Base-by-base conservation (phyloP, 225 moss, liverwort and hornwort species). In the Straminergon stramineum region DNA sequence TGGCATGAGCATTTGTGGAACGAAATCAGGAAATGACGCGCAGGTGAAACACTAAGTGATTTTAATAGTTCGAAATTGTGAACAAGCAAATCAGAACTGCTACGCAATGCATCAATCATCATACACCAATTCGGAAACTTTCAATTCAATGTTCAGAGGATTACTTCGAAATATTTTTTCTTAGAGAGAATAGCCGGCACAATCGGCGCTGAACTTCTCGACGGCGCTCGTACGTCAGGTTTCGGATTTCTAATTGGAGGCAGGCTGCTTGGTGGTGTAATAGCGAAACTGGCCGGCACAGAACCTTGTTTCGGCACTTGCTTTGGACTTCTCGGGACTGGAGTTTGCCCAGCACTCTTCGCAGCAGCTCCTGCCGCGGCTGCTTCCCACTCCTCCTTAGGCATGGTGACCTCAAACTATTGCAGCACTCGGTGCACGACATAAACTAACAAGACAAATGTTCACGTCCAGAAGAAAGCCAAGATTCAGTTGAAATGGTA, bases 261-360 rank as follows among this genome's bases (percentile, higher is more conserved):
- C 63, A 91, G 39, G 87, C 91, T 92, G 85, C 89, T 89, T 56
- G 84, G 80, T 23, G 89, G 84, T 43, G 87, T 80, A 62, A 61
- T 68, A 21, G 55, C 45, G 45, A 84, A 86, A 84, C 84, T 92
- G 76, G 13, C 60, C 35, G 83, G 86, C 18, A 88, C 76, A 82
- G 83, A 78, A 67, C 48, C 86, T 87, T 81, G 90, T 79, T 85
- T 90, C 86, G 84, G 32, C 28, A 37, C 35, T 79, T 88, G 86
- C 86, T 89, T 90, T 11, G 89, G 87, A 79, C 82, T 92, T 41
- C n/a, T 82, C 61, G 89, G 82, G 89, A 89, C 45, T 32, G 91
- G 87, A 87, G 87, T 87, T 61, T 82, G 62, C 55, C 67, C 70
- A 32, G 68, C 31, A 66, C 82, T 85, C 37, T 41, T 89, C 69